Conservation (phyloP, 352 stramenopile genomes). For the Pythium rhizo-oryzae region DNA sequence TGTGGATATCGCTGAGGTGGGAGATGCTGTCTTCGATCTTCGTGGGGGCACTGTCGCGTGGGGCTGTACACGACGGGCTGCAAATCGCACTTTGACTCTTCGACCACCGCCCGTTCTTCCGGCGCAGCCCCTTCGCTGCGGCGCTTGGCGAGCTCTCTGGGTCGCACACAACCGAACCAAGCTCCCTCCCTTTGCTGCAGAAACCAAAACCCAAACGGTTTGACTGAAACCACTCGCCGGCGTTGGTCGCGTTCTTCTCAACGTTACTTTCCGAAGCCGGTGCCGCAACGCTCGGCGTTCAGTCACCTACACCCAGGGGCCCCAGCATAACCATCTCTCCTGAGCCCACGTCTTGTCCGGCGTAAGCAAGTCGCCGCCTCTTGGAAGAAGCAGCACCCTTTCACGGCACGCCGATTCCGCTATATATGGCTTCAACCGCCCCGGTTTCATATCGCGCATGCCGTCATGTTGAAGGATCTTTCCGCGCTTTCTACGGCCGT, state of each 20-base stretch:
- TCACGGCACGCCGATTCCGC: neutral
- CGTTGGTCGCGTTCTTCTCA: conserved; percentile 17
- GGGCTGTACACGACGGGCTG: conserved; percentile 12
- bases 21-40: conserved; percentile 15
- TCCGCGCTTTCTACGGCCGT: conserved; percentile 21
- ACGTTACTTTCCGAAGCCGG: conserved; percentile 28
- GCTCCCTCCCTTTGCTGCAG: neutral
- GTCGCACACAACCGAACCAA: conserved; percentile 16
- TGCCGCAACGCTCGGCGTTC: conserved; percentile 20
- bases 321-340: conserved; percentile 3
- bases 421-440: conserved; percentile 24
- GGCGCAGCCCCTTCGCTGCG: conserved; percentile 14
- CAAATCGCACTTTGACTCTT: conserved; percentile 35
- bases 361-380: neutral
- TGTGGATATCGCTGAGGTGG: conserved; percentile 1
- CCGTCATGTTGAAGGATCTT: conserved; percentile 13
- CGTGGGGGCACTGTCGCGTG: conserved; percentile 1
- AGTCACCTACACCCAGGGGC: neutral
- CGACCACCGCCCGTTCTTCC: conserved; percentile 19
- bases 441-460: conserved; percentile 15
- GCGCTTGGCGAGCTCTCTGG: conserved; percentile 19
- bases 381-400: conserved; percentile 23
- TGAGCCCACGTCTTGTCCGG: neutral
- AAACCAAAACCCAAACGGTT: conserved; percentile 25
- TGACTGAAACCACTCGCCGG: conserved; percentile 24